Conservation (phyloP, 495 filamentous ascomycete species). For the Clavariopsis aquatica region DNA sequence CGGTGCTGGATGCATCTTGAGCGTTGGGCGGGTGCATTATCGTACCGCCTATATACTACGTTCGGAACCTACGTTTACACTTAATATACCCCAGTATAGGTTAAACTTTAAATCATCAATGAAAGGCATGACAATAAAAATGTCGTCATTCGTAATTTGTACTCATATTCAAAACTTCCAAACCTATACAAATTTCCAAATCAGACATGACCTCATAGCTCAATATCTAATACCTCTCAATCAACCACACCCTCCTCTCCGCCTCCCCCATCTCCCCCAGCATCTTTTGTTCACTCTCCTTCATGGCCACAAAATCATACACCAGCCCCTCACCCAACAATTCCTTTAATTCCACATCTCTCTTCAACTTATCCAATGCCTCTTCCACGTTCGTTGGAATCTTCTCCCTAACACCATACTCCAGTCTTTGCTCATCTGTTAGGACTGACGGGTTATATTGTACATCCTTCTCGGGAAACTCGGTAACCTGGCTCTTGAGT, state of each 20-base stretch:
- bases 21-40: no score
- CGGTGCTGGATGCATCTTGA: no score
- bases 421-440: slow-evolving; percentile 50
- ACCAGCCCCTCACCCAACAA: slow-evolving; percentile 38
- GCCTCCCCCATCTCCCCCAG: slow-evolving; percentile 40
- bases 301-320: slow-evolving; percentile 42
- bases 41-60: no score
- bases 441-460: slow-evolving; percentile 44
- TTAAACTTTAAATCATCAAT: no score
- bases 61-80: no score
- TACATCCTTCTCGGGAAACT: slow-evolving; percentile 45
- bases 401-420: slow-evolving; percentile 53
- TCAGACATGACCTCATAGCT: background rate
- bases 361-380: slow-evolving; percentile 37
- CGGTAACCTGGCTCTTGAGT: slow-evolving; percentile 46
- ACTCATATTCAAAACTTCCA: no score
- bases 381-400: slow-evolving; percentile 37
- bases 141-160: no score
- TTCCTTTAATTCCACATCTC: slow-evolving; percentile 37
- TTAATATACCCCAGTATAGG: no score
- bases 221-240: slow-evolving; percentile 43
- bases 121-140: no score
- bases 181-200: no score
- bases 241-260: slow-evolving; percentile 42
- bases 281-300: slow-evolving; percentile 45